phyloP scores from a whole-genome alignment of 1,284 basidiomycete species.

The Calocybe gambosa region DNA sequence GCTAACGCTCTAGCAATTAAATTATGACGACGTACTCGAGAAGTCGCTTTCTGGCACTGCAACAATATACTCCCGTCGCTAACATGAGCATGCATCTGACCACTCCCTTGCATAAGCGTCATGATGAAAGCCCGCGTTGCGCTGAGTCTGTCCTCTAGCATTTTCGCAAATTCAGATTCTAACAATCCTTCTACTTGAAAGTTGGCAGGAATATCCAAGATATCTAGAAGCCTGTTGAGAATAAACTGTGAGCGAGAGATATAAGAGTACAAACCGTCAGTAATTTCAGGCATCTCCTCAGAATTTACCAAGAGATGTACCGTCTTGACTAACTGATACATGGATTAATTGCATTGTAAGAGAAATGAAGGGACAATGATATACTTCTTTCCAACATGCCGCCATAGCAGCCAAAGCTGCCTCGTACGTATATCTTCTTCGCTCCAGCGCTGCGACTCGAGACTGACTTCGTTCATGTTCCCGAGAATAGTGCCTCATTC shows the following conservation, averaged over 20 bases:
- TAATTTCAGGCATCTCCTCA: constrained; percentile 41
- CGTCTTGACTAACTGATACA: constrained; percentile 56
- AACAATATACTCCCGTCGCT: constrained; percentile 28
- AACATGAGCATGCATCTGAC: constrained; percentile 25
- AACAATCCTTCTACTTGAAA: constrained; percentile 41
- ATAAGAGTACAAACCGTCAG: constrained; percentile 41
- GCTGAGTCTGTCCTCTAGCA: constrained; percentile 49
- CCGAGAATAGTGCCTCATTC: constrained; percentile 87
- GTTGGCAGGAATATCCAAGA: constrained; percentile 51
- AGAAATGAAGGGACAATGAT: constrained; percentile 5
- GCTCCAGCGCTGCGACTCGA: constrained; percentile 70
- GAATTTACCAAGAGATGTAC: constrained; percentile 57
- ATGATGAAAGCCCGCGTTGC: constrained; percentile 57
- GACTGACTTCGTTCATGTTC: constrained; percentile 68
- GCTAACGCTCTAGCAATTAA: constrained; percentile 10
- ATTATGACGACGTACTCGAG: constrained; percentile 43
- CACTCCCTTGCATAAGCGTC: constrained; percentile 47
- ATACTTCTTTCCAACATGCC: constrained; percentile 88
- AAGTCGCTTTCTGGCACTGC: constrained; percentile 48
- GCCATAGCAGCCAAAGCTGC: constrained; percentile 76
- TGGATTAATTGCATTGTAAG: constrained; percentile 6
- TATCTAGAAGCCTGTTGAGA: constrained; percentile 25
- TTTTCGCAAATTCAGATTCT: constrained; percentile 35
- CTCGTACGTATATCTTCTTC: constrained; percentile 68
- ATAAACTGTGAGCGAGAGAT: constrained; percentile 8